Conservation (phyloP, 441 rosid genomes). For the Populus trichocarpa region DNA sequence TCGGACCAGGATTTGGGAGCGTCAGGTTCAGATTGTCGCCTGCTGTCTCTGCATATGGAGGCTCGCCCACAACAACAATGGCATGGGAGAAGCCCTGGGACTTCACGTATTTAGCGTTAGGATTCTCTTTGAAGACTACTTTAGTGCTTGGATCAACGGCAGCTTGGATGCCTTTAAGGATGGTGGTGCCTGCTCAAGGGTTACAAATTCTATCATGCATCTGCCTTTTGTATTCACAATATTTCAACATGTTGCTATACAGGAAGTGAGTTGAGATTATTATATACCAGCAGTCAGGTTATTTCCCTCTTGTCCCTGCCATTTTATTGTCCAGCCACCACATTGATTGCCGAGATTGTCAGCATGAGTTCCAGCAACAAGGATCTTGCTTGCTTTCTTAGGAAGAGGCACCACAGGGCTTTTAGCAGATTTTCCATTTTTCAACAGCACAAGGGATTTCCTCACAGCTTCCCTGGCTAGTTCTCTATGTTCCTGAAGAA, state of each 20-base stretch:
- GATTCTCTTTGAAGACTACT: conserved; percentile 43
- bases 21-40: conserved; percentile 65
- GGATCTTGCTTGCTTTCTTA: conserved; percentile 46
- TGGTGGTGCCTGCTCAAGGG: conserved; percentile 61
- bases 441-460: conserved; percentile 53
- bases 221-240: not conserved
- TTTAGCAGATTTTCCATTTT: conserved; percentile 40
- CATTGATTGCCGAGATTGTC: conserved; percentile 67
- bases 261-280: not conserved
- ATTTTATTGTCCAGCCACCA: conserved; percentile 74
- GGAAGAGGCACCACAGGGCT: conserved; percentile 57
- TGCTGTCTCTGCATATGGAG: conserved; percentile 53
- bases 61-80: conserved; percentile 67
- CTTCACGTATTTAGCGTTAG: conserved; percentile 30
- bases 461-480: conserved; percentile 68
- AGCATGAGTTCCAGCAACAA: conserved; percentile 66
- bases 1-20: conserved; percentile 46
- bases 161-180: conserved; percentile 50
- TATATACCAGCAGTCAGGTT: conserved; percentile 47
- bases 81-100: conserved; percentile 38
- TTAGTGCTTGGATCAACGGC: conserved; percentile 44
- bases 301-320: conserved; percentile 63
- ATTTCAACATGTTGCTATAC: not conserved
- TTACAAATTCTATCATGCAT: not conserved
- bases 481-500: conserved; percentile 44